Evolutionary conservation across 2,329 filamentous ascomycete genomes (phyloP).

Genomic region (Nothomitra cinnamomea): DNA sequence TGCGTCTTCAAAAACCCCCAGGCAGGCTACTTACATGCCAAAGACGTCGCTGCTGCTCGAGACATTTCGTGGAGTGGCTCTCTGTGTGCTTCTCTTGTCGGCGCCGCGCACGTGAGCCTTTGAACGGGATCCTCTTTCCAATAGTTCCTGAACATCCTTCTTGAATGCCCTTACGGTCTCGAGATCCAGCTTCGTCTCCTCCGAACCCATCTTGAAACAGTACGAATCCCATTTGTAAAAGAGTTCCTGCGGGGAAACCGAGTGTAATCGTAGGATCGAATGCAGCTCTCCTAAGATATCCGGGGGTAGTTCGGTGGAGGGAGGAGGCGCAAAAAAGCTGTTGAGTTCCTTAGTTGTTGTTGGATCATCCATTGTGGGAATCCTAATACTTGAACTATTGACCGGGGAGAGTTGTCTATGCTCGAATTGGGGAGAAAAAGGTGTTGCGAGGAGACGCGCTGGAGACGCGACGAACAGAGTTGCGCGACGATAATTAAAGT

Average conservation of each 20-base stretch:
- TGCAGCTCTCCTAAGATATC: slow-evolving; percentile 70
- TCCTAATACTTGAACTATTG: neutral
- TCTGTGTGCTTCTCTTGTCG: slow-evolving; percentile 43
- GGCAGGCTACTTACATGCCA: slow-evolving; percentile 46
- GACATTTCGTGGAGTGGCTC: slow-evolving; percentile 39
- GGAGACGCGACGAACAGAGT: neutral
- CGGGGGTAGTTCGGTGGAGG: slow-evolving; percentile 42
- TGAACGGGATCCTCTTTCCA: slow-evolving; percentile 60
- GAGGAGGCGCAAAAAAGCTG: slow-evolving; percentile 39
- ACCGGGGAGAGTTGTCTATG: neutral
- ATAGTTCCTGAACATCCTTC: slow-evolving; percentile 64
- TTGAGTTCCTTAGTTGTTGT: slow-evolving; percentile 30
- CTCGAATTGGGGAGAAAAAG: neutral
- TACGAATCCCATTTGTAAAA: slow-evolving; percentile 99
- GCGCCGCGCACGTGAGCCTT: slow-evolving; percentile 46
- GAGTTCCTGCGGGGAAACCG: slow-evolving; percentile 65
- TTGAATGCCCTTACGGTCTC: slow-evolving; percentile 64
- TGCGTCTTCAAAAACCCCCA: slow-evolving; percentile 1
- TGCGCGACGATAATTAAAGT: neutral
- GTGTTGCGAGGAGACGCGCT: neutral
- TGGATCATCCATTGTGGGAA: neutral
- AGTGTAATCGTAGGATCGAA: slow-evolving; percentile 74
- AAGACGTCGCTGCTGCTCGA: slow-evolving; percentile 52
- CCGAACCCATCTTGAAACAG: slow-evolving; percentile 80
- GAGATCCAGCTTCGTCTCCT: slow-evolving; percentile 55